A percentile compares a stretch with the other conserved stretches of the same genome.
Conservation (phyloP, 2,329 filamentous ascomycete genomes). For the Monilinia vaccinii-corymbosi region DNA sequence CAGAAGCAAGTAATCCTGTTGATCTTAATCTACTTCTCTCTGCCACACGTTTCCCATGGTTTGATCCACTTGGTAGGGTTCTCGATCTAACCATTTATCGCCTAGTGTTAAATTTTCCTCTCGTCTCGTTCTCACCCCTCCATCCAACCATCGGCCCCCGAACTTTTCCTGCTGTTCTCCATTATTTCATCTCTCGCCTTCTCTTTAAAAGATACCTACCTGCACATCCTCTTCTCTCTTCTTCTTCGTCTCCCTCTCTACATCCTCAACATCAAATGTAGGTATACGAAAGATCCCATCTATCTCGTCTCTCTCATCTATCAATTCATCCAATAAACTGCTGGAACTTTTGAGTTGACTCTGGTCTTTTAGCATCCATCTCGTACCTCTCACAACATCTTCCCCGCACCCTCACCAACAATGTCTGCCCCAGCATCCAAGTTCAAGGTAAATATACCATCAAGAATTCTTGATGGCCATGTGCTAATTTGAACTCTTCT, state of each 20-base stretch:
- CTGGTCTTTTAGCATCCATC: conserved; percentile 1
- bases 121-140: conserved; percentile 2
- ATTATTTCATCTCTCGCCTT: not conserved
- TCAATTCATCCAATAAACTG: not conserved
- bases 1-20: too few relatives aligned
- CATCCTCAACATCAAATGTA: not conserved
- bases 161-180: not conserved
- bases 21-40: too few relatives aligned
- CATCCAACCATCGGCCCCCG: not conserved
- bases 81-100: not conserved
- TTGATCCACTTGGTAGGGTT: not conserved
- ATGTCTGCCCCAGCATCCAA: conserved; percentile 31
- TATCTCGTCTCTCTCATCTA: not conserved
- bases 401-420: conserved; percentile 18
- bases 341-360: not conserved
- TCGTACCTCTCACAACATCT: conserved; percentile 8
- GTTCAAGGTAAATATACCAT: conserved; percentile 21
- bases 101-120: not conserved
- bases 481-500: not conserved
- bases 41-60: too few relatives aligned
- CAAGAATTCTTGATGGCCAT: not conserved
- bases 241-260: too few relatives aligned
- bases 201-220: not conserved
- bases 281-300: not conserved
- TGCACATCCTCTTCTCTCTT: not conserved